These are phyloP conservation scores for Chaetomium olivaceum DNA, from an alignment of 2,329 filamentous ascomycete species.

Conservation along the genomic window DNA sequence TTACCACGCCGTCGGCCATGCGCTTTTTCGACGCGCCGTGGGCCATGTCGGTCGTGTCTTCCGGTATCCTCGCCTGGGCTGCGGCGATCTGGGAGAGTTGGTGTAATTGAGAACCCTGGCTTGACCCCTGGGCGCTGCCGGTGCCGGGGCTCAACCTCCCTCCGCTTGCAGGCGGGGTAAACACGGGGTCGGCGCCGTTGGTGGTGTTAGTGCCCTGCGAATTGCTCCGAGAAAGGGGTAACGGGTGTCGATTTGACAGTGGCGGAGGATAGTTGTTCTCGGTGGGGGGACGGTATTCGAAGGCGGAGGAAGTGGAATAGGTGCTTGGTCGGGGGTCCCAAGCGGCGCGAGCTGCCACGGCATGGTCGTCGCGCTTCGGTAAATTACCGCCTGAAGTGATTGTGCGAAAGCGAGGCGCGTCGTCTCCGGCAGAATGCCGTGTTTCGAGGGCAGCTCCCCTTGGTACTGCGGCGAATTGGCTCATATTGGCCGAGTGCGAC, in stretches of 20 bases:
- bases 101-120: conserved; percentile 57
- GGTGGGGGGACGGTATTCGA: conserved; percentile 11
- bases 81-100: conserved; percentile 61
- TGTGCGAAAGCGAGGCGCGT: conserved; percentile 30
- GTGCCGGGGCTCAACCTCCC: conserved; percentile 44
- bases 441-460: conserved; percentile 16
- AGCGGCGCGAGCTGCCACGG: conserved; percentile 3
- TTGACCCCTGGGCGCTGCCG: conserved; percentile 45
- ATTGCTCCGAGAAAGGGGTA: conserved; percentile 42
- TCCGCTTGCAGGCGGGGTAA: conserved; percentile 48
- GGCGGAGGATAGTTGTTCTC: conserved; percentile 8
- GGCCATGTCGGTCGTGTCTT: conserved; percentile 38
- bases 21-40: conserved; percentile 61
- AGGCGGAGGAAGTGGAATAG: conserved; percentile 9
- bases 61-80: conserved; percentile 50
- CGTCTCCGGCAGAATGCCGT: conserved; percentile 28
- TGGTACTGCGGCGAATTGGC: conserved; percentile 27
- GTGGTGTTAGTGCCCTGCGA: conserved; percentile 47
- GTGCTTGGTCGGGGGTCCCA: conserved; percentile 10
- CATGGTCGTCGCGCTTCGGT: conserved; percentile 20
- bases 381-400: conserved; percentile 18
- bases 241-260: conserved; percentile 23
- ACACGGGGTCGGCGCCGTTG: conserved; percentile 45
- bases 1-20: conserved; percentile 74
- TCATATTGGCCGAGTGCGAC: conserved; percentile 29